phyloP scores from a whole-genome alignment of 2,329 filamentous ascomycete genomes.

The Uncinocarpus reesii region DNA sequence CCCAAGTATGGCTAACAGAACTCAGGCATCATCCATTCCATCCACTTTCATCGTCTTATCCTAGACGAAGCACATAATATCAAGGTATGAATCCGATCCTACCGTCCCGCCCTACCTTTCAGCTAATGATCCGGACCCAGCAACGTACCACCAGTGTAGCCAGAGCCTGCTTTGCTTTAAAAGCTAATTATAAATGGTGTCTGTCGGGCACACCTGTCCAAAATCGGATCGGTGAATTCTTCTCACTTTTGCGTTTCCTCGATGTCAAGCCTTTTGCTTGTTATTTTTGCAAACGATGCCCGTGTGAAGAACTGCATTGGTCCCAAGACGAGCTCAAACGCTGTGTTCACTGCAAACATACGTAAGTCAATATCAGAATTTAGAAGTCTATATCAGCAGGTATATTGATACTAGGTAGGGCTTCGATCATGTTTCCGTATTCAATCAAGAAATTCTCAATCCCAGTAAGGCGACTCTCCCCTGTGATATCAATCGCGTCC shows the following conservation, averaged over 20 bases:
- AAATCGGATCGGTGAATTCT: conserved; percentile 94
- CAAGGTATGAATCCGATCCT: conserved; percentile 45
- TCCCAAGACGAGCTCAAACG: conserved; percentile 58
- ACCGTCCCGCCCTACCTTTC: neutral
- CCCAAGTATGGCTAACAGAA: conserved; percentile 1
- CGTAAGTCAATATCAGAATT: conserved; percentile 20
- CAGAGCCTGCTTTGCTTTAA: conserved; percentile 85
- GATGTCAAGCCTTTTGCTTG: conserved; percentile 81
- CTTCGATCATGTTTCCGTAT: conserved; percentile 65
- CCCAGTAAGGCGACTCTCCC: conserved; percentile 41
- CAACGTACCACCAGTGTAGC: conserved; percentile 76
- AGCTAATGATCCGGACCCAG: conserved; percentile 15
- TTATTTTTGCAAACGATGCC: conserved; percentile 84
- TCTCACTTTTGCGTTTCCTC: conserved; percentile 85
- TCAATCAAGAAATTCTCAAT: conserved; percentile 90
- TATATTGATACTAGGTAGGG: conserved; percentile 29
- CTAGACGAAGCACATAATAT: conserved; percentile 95
- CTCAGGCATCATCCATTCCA: conserved; percentile 65
- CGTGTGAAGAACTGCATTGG: conserved; percentile 78
- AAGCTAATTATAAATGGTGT: conserved; percentile 87
- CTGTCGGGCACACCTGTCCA: conserved; percentile 90
- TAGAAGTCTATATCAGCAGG: neutral
- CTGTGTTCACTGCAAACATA: conserved; percentile 60
- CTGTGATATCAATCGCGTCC: neutral
- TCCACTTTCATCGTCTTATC: conserved; percentile 81